These are phyloP conservation scores for Phanerochaete carnosa DNA, from an alignment of 768 basidiomycete genomes.

Conservation along the genomic window DNA sequence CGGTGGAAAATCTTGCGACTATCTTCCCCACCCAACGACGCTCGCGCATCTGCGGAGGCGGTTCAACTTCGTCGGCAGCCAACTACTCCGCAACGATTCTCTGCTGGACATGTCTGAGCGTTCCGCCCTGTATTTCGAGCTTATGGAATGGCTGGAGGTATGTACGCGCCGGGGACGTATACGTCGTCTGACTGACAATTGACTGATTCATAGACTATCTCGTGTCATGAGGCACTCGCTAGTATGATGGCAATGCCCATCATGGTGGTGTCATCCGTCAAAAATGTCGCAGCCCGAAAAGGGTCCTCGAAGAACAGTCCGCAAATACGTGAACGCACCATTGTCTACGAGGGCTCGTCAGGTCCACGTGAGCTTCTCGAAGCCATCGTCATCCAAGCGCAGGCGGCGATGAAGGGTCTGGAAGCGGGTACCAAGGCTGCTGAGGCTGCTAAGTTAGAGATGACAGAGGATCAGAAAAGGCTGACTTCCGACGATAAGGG, in stretches of 20 bases:
- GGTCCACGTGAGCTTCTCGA: constrained; percentile 91
- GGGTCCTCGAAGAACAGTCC: constrained; percentile 38
- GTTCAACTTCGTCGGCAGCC: constrained; percentile 85
- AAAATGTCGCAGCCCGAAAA: constrained; percentile 58
- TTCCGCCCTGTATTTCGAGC: constrained; percentile 77
- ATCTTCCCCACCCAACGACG: constrained; percentile 87
- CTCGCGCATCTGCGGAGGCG: constrained; percentile 88
- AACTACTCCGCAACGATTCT: constrained; percentile 87
- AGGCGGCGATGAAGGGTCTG: constrained; percentile 86
- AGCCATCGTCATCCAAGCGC: constrained; percentile 88
- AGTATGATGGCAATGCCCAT: constrained; percentile 98
- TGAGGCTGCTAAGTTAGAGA: constrained; percentile 46
- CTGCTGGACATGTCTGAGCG: constrained; percentile 94
- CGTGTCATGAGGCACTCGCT: constrained; percentile 87
- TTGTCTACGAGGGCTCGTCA: constrained; percentile 87
- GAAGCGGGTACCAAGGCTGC: constrained; percentile 58
- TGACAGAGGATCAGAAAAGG: constrained; percentile 89
- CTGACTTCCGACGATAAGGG: constrained; percentile 68
- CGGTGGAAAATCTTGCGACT: constrained; percentile 83
- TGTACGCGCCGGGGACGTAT: neutral
- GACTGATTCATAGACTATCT: constrained; percentile 68
- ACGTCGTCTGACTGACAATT: constrained; percentile 8
- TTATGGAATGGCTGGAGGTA: constrained; percentile 93
- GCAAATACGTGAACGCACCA: constrained; percentile 72
- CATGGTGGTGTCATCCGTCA: constrained; percentile 77